phyloP scores from a whole-genome alignment of 495 filamentous ascomycete genomes.

The Trichoderma asperelloides region DNA sequence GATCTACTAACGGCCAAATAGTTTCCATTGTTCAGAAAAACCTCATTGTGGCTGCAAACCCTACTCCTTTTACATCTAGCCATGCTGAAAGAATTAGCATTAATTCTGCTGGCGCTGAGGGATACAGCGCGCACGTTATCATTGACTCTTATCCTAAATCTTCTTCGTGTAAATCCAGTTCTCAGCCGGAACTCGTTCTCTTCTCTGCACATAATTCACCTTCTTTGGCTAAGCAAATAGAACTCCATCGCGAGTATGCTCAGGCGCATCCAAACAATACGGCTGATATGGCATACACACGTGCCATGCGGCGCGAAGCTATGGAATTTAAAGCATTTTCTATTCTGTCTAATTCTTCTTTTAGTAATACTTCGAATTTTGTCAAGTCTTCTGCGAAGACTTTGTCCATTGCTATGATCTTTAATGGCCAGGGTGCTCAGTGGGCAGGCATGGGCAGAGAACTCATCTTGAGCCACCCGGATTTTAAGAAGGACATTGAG shows the following conservation, averaged over 20 bases:
- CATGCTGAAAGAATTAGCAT: slow-evolving; percentile 25
- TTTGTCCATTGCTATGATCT: slow-evolving; percentile 11
- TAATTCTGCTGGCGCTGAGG: slow-evolving; percentile 32
- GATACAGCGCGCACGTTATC: background rate
- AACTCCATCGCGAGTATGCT: background rate
- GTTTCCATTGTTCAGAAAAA: background rate
- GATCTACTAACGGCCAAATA: slow-evolving; percentile 7
- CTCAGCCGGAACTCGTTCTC: slow-evolving; percentile 1
- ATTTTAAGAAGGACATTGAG: background rate
- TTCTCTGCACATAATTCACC: slow-evolving; percentile 5
- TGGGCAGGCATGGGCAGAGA: slow-evolving; percentile 16
- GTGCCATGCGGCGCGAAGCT: slow-evolving; percentile 6
- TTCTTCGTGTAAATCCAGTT: background rate
- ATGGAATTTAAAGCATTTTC: slow-evolving; percentile 7
- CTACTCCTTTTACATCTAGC: slow-evolving; percentile 16
- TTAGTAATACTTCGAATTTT: background rate
- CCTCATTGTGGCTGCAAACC: slow-evolving; percentile 17
- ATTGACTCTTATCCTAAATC: background rate
- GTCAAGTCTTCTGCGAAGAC: background rate
- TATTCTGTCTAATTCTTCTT: slow-evolving; percentile 10
- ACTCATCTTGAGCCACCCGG: background rate
- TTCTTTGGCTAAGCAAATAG: slow-evolving; percentile 6
- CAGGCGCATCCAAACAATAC: background rate
- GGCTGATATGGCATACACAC: slow-evolving; percentile 7
- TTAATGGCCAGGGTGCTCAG: slow-evolving; percentile 19